Evolutionary conservation across 2,329 filamentous ascomycete species (phyloP).

Genomic region (Cryphonectria carpinicola): DNA sequence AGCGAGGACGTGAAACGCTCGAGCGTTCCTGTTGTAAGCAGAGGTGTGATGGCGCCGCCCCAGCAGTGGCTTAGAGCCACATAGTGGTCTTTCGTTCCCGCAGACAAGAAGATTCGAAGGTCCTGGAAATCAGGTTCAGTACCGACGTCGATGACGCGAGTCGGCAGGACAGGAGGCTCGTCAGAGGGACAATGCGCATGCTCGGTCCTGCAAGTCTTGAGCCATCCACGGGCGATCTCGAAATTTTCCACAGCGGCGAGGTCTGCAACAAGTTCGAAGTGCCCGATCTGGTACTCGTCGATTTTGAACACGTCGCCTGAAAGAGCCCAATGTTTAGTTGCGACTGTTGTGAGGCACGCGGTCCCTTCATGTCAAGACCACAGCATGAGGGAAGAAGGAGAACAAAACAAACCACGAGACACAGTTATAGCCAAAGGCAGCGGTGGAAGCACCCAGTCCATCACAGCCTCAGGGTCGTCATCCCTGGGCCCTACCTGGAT

Average conservation of each 20-base stretch:
- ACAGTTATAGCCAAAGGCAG: not conserved
- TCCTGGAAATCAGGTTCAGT: not conserved
- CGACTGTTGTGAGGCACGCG: not conserved
- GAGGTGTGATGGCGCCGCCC: not conserved
- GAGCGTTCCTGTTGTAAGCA: not conserved
- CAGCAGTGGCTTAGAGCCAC: slow-evolving; percentile 18
- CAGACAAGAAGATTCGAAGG: not conserved
- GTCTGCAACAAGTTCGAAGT: not conserved
- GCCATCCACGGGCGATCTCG: slow-evolving; percentile 1
- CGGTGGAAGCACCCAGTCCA: slow-evolving; percentile 6
- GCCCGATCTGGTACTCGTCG: not conserved
- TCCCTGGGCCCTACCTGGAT: not conserved
- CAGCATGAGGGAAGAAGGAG: not conserved
- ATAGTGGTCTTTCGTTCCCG: not conserved
- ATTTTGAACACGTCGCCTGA: not conserved
- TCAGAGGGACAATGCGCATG: not conserved
- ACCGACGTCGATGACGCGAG: slow-evolving; percentile 12
- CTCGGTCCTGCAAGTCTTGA: not conserved
- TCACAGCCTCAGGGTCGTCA: not conserved
- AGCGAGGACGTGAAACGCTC: not conserved
- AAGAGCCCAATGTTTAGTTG: not conserved
- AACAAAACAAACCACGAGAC: not conserved
- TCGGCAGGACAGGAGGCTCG: not conserved
- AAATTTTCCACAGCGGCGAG: slow-evolving; percentile 1
- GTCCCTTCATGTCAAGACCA: too few relatives aligned